These are phyloP conservation scores for Cenchrus purpureus DNA, from an alignment of 176 grass and related monocot species.

Conservation along the genomic window DNA sequence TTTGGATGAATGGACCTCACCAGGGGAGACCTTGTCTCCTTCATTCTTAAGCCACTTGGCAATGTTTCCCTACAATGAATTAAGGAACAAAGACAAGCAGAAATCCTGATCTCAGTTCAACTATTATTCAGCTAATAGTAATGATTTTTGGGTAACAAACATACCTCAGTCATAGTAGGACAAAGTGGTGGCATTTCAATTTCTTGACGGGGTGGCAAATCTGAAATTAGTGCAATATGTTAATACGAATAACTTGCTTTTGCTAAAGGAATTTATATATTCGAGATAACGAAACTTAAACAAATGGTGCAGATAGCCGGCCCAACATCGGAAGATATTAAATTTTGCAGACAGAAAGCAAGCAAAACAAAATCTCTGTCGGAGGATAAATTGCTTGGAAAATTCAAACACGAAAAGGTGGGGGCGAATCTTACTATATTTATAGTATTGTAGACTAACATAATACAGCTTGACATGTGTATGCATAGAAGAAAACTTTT, in stretches of 20 bases:
- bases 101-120: not conserved
- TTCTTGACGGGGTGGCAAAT: constrained; percentile 77
- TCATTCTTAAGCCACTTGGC: constrained; percentile 94
- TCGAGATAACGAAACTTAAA: too few relatives aligned
- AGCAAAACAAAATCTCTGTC: constrained; percentile 5
- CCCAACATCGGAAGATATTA: not conserved
- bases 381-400: not conserved
- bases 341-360: constrained; percentile 5
- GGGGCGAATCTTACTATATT: not conserved
- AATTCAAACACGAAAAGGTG: constrained; percentile 5
- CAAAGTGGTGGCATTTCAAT: constrained; percentile 96
- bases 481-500: not conserved
- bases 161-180: constrained; percentile 98
- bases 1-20: constrained; percentile 51
- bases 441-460: not conserved
- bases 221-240: constrained; percentile 51
- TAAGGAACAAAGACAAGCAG: constrained; percentile 13
- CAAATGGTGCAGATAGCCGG: too few relatives aligned
- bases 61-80: constrained; percentile 81
- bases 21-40: constrained; percentile 89
- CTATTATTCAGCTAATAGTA: constrained; percentile 9
- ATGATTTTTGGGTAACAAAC: constrained; percentile 19
- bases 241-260: constrained; percentile 1
- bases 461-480: not conserved
- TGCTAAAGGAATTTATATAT: too few relatives aligned